phyloP scores from a whole-genome alignment of 2,329 filamentous ascomycete species.

The Coniochaeta sp. region DNA sequence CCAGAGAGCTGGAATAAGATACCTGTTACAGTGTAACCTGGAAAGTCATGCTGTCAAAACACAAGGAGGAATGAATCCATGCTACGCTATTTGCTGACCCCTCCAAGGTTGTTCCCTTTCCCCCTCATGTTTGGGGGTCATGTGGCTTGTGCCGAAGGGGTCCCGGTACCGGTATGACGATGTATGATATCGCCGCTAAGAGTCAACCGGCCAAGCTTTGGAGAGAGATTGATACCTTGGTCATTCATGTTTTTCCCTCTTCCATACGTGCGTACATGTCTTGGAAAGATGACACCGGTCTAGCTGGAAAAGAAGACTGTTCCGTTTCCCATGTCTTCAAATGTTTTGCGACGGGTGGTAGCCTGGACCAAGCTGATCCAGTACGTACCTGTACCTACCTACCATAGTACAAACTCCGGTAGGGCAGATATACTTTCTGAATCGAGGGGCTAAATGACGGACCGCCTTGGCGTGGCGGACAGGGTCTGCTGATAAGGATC shows the following conservation, averaged over 20 bases:
- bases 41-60: background rate
- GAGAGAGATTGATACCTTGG: too few species aligned
- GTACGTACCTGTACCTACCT: background rate
- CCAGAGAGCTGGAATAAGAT: background rate
- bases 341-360: too few species aligned
- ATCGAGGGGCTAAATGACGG: background rate
- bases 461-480: background rate
- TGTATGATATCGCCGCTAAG: background rate
- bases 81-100: background rate
- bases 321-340: too few species aligned
- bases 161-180: background rate
- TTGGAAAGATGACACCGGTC: too few species aligned
- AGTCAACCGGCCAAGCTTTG: background rate
- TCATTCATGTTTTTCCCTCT: background rate
- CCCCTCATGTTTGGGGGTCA: background rate
- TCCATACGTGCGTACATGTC: background rate
- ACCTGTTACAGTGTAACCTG: background rate
- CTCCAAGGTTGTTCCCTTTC: background rate
- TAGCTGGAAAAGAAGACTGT: too few species aligned
- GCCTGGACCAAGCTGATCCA: too few species aligned
- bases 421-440: background rate
- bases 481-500: constrained; percentile 1
- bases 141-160: background rate
- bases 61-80: background rate
- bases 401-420: too few species aligned